A percentile compares a stretch with the other conserved stretches of the same genome.
These are phyloP conservation scores for Mucor racemosus DNA, from an alignment of 371 early-diverging fungal genomes.

Conservation along the genomic window DNA sequence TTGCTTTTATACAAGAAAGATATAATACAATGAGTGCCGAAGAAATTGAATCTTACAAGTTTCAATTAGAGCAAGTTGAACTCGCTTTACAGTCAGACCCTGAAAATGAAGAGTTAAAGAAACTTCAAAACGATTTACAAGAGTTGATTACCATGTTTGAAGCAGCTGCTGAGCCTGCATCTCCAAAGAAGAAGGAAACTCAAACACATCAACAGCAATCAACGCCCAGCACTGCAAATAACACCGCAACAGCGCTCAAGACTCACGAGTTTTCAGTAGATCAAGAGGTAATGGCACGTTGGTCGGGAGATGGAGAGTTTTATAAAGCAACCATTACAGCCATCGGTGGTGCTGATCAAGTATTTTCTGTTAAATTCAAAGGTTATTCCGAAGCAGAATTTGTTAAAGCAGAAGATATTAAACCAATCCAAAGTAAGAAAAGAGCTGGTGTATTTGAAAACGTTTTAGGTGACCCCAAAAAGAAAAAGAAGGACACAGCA, in stretches of 20 bases:
- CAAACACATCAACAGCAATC: slow-evolving; percentile 2
- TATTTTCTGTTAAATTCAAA: slow-evolving; percentile 74
- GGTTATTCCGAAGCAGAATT: slow-evolving; percentile 61
- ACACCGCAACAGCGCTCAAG: slow-evolving; percentile 29
- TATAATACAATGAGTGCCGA: slow-evolving; percentile 35
- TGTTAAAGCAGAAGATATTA: slow-evolving; percentile 65
- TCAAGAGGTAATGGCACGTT: slow-evolving; percentile 71
- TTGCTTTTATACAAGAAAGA: neutral
- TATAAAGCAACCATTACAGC: slow-evolving; percentile 77
- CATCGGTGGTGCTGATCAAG: slow-evolving; percentile 65
- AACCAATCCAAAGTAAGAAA: slow-evolving; percentile 44
- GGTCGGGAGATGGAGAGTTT: slow-evolving; percentile 67
- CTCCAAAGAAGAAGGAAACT: slow-evolving; percentile 25
- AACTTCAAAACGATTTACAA: slow-evolving; percentile 68
- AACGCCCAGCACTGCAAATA: neutral
- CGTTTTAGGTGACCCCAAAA: slow-evolving; percentile 27
- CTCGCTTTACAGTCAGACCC: slow-evolving; percentile 72
- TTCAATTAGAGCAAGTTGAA: slow-evolving; percentile 78
- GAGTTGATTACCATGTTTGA: slow-evolving; percentile 73
- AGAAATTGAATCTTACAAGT: slow-evolving; percentile 70
- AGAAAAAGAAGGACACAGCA: slow-evolving; percentile 30
- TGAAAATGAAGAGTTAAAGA: slow-evolving; percentile 69
- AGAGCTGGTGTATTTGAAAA: slow-evolving; percentile 52
- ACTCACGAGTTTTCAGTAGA: slow-evolving; percentile 56
- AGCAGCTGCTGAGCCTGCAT: slow-evolving; percentile 28